Evolutionary conservation across 441 rosid species (phyloP), one percentile per base, ranked within the genome.

Genomic region (Capsella rubella): DNA sequence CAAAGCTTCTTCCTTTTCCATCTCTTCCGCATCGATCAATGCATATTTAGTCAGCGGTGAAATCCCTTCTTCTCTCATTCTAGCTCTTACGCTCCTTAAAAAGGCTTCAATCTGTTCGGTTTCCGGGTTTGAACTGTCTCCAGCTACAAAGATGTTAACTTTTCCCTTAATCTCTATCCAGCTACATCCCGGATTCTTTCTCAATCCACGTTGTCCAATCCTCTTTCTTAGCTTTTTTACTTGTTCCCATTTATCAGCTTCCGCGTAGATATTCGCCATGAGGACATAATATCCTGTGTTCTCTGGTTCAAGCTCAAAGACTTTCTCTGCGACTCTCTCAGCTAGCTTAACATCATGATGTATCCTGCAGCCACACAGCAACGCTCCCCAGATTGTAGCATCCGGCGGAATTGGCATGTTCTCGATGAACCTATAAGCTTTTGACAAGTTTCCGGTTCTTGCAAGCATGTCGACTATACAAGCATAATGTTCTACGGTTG

Each of bases 401-500:
- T 92, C 88, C 2, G 95, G 88, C 21, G 74, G 64, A 37, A 87
- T 81, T 32, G 93, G 89, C 93, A 88, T 82, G 81, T 63, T 67
- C 72, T 84, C 80, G 16, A 87, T 86, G 74, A 91, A 87, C 45
- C 77, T 51, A 43, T 83, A 82, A 46, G 97, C 97, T 75, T 80
- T 83, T 3, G 72, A 42, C 14, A 88, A 77, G 18, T 85, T 57
- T 40, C 97, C 95, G 0, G 83, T 65, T 32, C 92, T 83, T 59
- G 93, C 83, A 50, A 89, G 88, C 85, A 89, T 87, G 81, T 92
- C 93, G 27, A 89, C 93, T 56, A 88, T 75, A 72, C 95, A 92
- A 27, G 90, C 89, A 61, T 87, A 92, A 52, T 92, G 93, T 77
- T 89, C 90, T 69, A 86, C 18, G 8, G 76, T 83, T 6, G 92